A percentile compares a stretch with the other conserved stretches of the same genome.
These are phyloP conservation scores for Rhizomucor miehei DNA, from an alignment of 371 early-diverging fungal species.

Conservation along the genomic window DNA sequence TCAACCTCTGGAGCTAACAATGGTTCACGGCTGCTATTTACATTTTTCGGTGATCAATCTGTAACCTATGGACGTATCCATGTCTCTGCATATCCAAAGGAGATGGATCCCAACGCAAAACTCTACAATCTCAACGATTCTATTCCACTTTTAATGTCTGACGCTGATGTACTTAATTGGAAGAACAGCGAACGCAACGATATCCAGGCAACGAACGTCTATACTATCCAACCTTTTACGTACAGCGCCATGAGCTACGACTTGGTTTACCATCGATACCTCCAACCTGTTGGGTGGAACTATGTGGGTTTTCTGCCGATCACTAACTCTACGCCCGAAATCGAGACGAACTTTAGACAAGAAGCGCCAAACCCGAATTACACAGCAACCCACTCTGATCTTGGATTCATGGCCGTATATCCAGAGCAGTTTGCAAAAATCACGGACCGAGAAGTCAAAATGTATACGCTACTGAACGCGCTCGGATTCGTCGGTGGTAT, in stretches of 20 bases:
- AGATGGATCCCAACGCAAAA: slow-evolving; percentile 42
- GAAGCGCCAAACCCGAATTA: slow-evolving; percentile 44
- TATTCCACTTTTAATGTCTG: slow-evolving; percentile 18
- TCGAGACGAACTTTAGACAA: slow-evolving; percentile 35
- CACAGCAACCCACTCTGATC: slow-evolving; percentile 21
- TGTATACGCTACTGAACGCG: slow-evolving; percentile 46
- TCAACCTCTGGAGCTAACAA: slow-evolving; percentile 41
- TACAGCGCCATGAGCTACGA: slow-evolving; percentile 40
- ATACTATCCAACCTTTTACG: slow-evolving; percentile 33
- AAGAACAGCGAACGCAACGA: slow-evolving; percentile 40
- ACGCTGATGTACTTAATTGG: slow-evolving; percentile 32
- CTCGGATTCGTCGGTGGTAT: slow-evolving; percentile 52
- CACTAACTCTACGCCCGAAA: slow-evolving; percentile 37
- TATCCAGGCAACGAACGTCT: slow-evolving; percentile 35
- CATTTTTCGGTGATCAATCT: slow-evolving; percentile 35
- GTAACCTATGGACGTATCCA: slow-evolving; percentile 35
- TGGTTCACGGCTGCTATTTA: slow-evolving; percentile 40
- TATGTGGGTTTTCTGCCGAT: slow-evolving; percentile 49
- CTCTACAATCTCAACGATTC: slow-evolving; percentile 28
- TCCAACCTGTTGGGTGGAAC: slow-evolving; percentile 45
- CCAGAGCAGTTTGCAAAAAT: slow-evolving; percentile 22
- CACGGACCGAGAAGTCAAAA: slow-evolving; percentile 41
- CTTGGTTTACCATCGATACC: slow-evolving; percentile 36
- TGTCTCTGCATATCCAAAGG: slow-evolving; percentile 38
- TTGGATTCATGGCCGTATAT: slow-evolving; percentile 29